phyloP scores from a whole-genome alignment of 352 stramenopile species.

The Elongisporangium senticosum region DNA sequence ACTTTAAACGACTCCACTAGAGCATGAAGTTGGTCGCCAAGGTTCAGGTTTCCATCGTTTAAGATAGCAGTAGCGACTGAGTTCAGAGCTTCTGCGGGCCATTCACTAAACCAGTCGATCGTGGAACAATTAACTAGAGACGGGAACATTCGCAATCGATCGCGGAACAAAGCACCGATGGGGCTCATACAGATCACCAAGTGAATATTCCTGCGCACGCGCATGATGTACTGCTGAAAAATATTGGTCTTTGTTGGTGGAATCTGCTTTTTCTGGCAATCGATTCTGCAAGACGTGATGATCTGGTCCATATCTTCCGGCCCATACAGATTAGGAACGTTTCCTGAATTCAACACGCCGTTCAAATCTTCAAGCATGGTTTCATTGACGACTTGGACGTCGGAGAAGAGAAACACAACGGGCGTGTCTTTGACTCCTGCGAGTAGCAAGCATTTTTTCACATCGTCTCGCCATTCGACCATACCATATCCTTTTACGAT shows the following conservation, averaged over 20 bases:
- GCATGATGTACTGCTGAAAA: slow-evolving; percentile 91
- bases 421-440: slow-evolving; percentile 91
- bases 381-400: slow-evolving; percentile 94
- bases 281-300: slow-evolving; percentile 82
- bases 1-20: slow-evolving; percentile 75
- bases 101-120: slow-evolving; percentile 88
- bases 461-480: slow-evolving; percentile 90
- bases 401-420: slow-evolving; percentile 93
- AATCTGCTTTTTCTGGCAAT: slow-evolving; percentile 89
- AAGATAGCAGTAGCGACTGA: slow-evolving; percentile 65
- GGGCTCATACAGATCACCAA: slow-evolving; percentile 92
- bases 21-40: slow-evolving; percentile 9
- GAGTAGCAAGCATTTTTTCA: slow-evolving; percentile 91
- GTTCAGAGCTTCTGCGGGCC: slow-evolving; percentile 77
- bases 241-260: slow-evolving; percentile 93
- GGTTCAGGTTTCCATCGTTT: not conserved
- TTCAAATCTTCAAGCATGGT: slow-evolving; percentile 96
- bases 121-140: slow-evolving; percentile 88
- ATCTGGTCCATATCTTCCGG: slow-evolving; percentile 92
- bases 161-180: slow-evolving; percentile 85
- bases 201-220: slow-evolving; percentile 90
- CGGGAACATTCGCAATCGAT: slow-evolving; percentile 89
- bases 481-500: slow-evolving; percentile 94
- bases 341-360: slow-evolving; percentile 92
- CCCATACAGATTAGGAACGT: slow-evolving; percentile 93